Conservation (phyloP, 495 filamentous ascomycete genomes). For the Trichocladium antarcticum region DNA sequence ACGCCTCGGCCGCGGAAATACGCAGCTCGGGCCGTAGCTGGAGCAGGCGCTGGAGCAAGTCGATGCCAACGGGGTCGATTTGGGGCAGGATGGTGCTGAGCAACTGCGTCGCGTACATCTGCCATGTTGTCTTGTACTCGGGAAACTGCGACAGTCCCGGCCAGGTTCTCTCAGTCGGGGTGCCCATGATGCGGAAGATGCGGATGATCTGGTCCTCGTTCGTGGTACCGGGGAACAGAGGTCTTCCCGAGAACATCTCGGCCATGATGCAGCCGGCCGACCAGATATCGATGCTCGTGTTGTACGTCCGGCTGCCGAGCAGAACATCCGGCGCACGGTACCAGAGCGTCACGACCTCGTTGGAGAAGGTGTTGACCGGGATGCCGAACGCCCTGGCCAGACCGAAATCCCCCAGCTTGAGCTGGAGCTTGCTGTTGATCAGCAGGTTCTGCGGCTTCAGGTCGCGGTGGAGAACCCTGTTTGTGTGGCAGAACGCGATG, state of each 20-base stretch:
- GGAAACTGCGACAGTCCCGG: constrained; percentile 81
- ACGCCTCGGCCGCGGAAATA: constrained; percentile 69
- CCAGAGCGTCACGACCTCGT: constrained; percentile 95
- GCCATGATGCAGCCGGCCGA: constrained; percentile 97
- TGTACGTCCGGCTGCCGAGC: constrained; percentile 83
- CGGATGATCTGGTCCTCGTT: constrained; percentile 93
- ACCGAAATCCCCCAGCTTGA: constrained; percentile 94
- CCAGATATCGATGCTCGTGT: constrained; percentile 98
- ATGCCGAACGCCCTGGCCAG: constrained; percentile 90
- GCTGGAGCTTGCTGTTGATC: constrained; percentile 80
- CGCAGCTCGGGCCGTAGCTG: constrained; percentile 88
- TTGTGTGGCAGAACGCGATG: constrained; percentile 94
- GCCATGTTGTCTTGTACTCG: constrained; percentile 89
- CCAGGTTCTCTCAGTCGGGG: constrained; percentile 85
- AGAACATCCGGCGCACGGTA: constrained; percentile 92
- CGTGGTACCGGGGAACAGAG: constrained; percentile 87
- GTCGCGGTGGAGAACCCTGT: constrained; percentile 90
- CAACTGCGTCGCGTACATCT: constrained; percentile 91
- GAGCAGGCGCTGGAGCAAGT: constrained; percentile 79
- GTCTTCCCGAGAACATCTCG: constrained; percentile 90
- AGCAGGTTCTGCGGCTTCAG: constrained; percentile 91
- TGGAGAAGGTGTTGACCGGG: constrained; percentile 95
- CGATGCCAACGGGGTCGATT: constrained; percentile 75
- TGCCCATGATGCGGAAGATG: constrained; percentile 96
- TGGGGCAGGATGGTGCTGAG: constrained; percentile 75